Evolutionary conservation across 2,329 filamentous ascomycete genomes (phyloP), one percentile per base, ranked within the genome.

Genomic region (Rugonectria rugulosa): DNA sequence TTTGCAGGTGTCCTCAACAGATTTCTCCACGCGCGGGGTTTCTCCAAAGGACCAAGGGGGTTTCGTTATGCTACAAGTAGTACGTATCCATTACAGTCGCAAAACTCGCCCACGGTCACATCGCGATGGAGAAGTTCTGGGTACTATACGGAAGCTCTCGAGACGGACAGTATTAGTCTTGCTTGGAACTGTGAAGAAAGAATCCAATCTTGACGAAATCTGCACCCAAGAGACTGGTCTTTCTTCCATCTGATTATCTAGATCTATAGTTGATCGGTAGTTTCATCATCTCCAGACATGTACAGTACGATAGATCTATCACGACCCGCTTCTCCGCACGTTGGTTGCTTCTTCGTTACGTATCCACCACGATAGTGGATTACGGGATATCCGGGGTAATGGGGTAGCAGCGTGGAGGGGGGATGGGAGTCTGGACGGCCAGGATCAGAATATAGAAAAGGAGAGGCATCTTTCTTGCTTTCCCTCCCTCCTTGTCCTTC

Each of bases 321-420:
- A 29, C 20, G 36, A 24, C 46, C 44, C 24, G 24, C 52, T 44
- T 49, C 52, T 55, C 44, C 24, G 27, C 45, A 40, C 14, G 34
- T 7, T 6, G 7, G 6, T 5, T 21, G 24, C 14, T 37, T 49
- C 42, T 7, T 6, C 10, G 6, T 5, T 21, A 23, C 14, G 44
- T 49, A 43, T 36, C 45, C 52, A 34, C 45, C n/a, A n/a, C n/a
- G n/a, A n/a, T n/a, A 24, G 44, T 44, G 52, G 45, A 12, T 38
- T 32, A 44, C 40, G 45, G 27, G 17, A 48, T 29, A 38, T 49
- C 52, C 38, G 44, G 44, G 38, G 52, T 49, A 53, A 49, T 36
- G 44, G 38, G 44, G 52, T 32, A 32, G 32, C 36, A 37, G 37
- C 38, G 26, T 27, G 52, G 45, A 31, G 42, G 34, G 40, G 27